Percentiles rank a stretch among this genome's conserved stretches.
Evolutionary conservation across 495 filamentous ascomycete genomes (phyloP).

Genomic region (Trichoderma orchidacearum): DNA sequence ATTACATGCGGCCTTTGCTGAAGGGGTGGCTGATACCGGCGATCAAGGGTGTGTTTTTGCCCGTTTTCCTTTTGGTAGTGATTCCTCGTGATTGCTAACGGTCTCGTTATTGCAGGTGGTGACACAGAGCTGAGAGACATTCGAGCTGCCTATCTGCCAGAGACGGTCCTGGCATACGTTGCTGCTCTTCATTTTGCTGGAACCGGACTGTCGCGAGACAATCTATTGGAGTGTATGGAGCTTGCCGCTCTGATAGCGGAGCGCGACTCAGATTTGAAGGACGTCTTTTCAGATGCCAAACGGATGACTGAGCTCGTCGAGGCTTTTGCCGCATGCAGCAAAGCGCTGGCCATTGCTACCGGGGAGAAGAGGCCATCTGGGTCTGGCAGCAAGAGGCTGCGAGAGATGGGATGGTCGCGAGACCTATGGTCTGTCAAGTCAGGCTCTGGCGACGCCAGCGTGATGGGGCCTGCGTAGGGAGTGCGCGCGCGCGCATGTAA

Average conservation of each 20-base stretch:
- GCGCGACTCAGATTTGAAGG: conserved; percentile 48
- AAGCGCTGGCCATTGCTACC: conserved; percentile 53
- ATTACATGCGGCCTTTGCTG: conserved; percentile 28
- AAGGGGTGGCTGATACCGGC: conserved; percentile 27
- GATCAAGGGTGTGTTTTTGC: conserved; percentile 16
- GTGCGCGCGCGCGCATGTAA: neutral
- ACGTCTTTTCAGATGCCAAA: conserved; percentile 46
- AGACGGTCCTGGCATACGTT: conserved; percentile 69
- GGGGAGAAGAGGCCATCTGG: conserved; percentile 30
- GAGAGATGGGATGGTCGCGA: conserved; percentile 36
- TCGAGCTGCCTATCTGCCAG: conserved; percentile 63
- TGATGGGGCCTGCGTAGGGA: neutral
- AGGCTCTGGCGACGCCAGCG: neutral
- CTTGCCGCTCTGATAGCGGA: conserved; percentile 55
- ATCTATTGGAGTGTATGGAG: conserved; percentile 64
- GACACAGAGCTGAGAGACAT: conserved; percentile 38
- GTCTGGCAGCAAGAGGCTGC: conserved; percentile 36
- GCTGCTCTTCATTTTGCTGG: conserved; percentile 58
- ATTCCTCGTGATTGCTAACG: conserved; percentile 7
- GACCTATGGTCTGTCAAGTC: conserved; percentile 37
- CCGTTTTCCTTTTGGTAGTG: too few species aligned
- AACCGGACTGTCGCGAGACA: conserved; percentile 45
- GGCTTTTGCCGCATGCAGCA: conserved; percentile 57
- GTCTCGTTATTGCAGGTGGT: conserved; percentile 6
- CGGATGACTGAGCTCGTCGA: conserved; percentile 71